A percentile compares a stretch with the other conserved stretches of the same genome.
phyloP scores from a whole-genome alignment of 2,329 filamentous ascomycete species.

The Aspergillus flavus region DNA sequence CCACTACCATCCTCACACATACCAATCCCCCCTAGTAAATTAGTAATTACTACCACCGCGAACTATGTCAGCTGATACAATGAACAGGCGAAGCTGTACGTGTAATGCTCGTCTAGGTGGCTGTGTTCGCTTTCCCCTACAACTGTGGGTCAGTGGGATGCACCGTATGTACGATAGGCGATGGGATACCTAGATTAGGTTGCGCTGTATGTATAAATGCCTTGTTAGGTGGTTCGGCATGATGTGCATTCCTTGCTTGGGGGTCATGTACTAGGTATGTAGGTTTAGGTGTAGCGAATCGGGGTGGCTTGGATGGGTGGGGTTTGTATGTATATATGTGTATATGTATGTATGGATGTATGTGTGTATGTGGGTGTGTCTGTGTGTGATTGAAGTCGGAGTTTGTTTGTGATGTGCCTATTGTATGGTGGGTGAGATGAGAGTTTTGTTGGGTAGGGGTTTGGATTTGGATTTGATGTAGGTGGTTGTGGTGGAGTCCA shows the following conservation, averaged over 20 bases:
- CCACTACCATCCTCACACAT: too few species aligned
- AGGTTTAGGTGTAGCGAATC: constrained; percentile 13
- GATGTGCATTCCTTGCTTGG: background rate
- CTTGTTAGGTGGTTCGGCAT: background rate
- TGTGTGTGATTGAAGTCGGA: background rate
- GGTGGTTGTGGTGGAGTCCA: background rate
- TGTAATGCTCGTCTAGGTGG: too few species aligned
- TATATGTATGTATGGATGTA: background rate
- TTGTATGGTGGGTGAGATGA: background rate
- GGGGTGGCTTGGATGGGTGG: background rate
- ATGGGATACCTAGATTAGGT: background rate
- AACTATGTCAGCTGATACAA: too few species aligned
- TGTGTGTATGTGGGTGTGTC: background rate
- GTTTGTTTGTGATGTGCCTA: background rate
- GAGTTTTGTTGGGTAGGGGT: background rate
- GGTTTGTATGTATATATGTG: background rate
- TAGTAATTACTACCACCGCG: too few species aligned
- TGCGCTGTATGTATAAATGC: background rate
- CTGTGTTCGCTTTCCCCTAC: too few species aligned
- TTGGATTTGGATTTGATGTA: background rate
- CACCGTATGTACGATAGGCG: too few species aligned
- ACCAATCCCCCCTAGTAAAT: too few species aligned
- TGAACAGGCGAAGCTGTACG: too few species aligned
- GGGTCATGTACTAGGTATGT: background rate
- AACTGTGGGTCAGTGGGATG: too few species aligned